Evolutionary conservation across 2,329 filamentous ascomycete genomes (phyloP).

Genomic region (Colletotrichum lentis): DNA sequence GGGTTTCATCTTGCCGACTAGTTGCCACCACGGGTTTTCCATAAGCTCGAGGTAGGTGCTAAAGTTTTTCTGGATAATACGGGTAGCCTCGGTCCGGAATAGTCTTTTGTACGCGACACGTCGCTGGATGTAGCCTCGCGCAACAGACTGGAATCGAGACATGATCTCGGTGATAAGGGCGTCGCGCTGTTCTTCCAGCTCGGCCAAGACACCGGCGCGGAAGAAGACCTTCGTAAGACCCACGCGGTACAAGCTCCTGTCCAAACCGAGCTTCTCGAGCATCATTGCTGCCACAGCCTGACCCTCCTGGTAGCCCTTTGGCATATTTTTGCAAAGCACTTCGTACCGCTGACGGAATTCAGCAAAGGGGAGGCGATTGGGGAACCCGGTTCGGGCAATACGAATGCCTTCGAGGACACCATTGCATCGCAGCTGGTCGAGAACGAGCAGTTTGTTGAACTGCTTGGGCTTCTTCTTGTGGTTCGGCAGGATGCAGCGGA

Average conservation of each 20-base stretch:
- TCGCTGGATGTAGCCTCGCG: slow-evolving; percentile 87
- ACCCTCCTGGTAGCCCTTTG: slow-evolving; percentile 89
- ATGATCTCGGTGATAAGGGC: slow-evolving; percentile 93
- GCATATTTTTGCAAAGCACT: slow-evolving; percentile 87
- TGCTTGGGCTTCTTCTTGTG: slow-evolving; percentile 97
- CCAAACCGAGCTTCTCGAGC: slow-evolving; percentile 86
- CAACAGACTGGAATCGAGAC: slow-evolving; percentile 89
- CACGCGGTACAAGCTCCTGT: slow-evolving; percentile 87
- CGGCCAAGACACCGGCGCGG: slow-evolving; percentile 91
- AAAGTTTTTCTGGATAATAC: slow-evolving; percentile 95
- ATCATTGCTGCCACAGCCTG: slow-evolving; percentile 86
- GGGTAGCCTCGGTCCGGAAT: slow-evolving; percentile 91
- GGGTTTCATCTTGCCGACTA: slow-evolving; percentile 94
- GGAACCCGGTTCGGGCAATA: slow-evolving; percentile 95
- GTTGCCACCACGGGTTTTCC: slow-evolving; percentile 95
- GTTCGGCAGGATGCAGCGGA: slow-evolving; percentile 96
- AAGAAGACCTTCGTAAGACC: slow-evolving; percentile 98
- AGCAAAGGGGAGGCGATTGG: slow-evolving; percentile 88
- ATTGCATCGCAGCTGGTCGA: slow-evolving; percentile 97
- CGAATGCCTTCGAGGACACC: slow-evolving; percentile 99
- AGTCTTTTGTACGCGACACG: slow-evolving; percentile 90
- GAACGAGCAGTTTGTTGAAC: slow-evolving; percentile 88
- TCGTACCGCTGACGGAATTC: slow-evolving; percentile 97
- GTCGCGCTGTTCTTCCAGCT: slow-evolving; percentile 95
- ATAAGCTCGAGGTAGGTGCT: slow-evolving; percentile 89